Evolutionary conservation across 768 basidiomycete species (phyloP).

Genomic region (Russula compacta): DNA sequence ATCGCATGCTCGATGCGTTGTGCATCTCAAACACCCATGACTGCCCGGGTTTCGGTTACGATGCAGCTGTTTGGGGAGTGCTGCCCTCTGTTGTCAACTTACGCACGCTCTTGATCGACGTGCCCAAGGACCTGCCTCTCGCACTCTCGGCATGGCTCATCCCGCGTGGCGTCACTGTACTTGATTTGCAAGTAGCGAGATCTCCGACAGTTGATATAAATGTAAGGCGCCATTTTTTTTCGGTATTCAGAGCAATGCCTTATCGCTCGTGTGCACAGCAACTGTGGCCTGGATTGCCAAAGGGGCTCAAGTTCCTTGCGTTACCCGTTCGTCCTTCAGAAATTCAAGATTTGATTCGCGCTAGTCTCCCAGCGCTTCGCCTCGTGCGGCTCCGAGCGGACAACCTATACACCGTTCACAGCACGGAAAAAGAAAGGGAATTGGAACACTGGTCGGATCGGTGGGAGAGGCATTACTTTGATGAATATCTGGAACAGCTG

Average conservation of each 20-base stretch:
- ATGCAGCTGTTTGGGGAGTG: constrained; percentile 64
- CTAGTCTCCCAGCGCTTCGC: constrained; percentile 4
- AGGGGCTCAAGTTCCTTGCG: constrained; percentile 25
- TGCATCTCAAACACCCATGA: constrained; percentile 35
- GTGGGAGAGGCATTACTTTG: constrained; percentile 10
- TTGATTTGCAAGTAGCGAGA: constrained; percentile 36
- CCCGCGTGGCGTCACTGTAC: constrained; percentile 38
- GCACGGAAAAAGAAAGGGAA: background rate
- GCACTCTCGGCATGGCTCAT: constrained; percentile 62
- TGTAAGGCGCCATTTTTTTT: background rate
- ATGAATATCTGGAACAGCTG: constrained; percentile 11
- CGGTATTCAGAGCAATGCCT: constrained; percentile 23
- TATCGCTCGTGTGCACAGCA: constrained; percentile 10
- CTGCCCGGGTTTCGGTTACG: constrained; percentile 49
- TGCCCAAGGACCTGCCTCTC: constrained; percentile 54
- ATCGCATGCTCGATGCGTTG: constrained; percentile 43
- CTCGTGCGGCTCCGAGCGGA: background rate
- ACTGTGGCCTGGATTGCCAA: constrained; percentile 10
- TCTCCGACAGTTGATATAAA: constrained; percentile 22
- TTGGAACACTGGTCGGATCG: constrained; percentile 10
- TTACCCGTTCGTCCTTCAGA: constrained; percentile 13
- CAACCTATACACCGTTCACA: constrained; percentile 4
- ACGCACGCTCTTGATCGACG: constrained; percentile 47
- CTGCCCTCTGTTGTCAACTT: constrained; percentile 48
- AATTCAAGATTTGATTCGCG: background rate